Evolutionary conservation across 1,284 basidiomycete species (phyloP).

Genomic region (Clitocybe nebularis): DNA sequence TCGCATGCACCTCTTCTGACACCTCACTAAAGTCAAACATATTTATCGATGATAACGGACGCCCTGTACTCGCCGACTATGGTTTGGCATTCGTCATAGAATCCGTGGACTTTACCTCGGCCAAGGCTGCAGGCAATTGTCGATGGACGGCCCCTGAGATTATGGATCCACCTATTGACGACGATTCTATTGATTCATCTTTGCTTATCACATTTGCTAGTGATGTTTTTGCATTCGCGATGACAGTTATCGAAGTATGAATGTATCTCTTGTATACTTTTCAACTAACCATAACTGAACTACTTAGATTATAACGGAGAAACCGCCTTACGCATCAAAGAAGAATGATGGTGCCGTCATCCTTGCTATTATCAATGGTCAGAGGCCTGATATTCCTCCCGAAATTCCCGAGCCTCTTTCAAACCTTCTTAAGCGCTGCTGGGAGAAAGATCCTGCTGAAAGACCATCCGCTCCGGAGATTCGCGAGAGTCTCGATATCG

Average conservation of each 20-base stretch:
- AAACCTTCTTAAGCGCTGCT: conserved; percentile 15
- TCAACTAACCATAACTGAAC: neutral
- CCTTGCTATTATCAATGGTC: conserved; percentile 14
- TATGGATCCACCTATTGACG: conserved; percentile 15
- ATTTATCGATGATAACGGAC: conserved; percentile 16
- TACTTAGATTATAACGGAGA: conserved; percentile 17
- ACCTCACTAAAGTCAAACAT: conserved; percentile 19
- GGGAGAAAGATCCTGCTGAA: conserved; percentile 9
- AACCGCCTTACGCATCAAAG: conserved; percentile 15
- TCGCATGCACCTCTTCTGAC: neutral
- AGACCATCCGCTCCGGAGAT: conserved; percentile 11
- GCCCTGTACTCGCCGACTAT: conserved; percentile 20
- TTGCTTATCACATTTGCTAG: conserved; percentile 10
- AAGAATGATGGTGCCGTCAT: conserved; percentile 19
- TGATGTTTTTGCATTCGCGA: conserved; percentile 23
- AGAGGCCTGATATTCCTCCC: conserved; percentile 16
- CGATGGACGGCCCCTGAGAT: conserved; percentile 27
- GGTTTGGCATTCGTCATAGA: conserved; percentile 19
- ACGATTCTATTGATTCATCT: conserved; percentile 3
- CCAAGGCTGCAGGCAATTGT: conserved; percentile 18
- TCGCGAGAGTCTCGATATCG: neutral
- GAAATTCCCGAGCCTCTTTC: conserved; percentile 3
- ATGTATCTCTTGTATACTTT: neutral
- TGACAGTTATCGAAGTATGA: conserved; percentile 22
- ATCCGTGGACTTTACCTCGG: conserved; percentile 20